Evolutionary conservation across 1,284 basidiomycete genomes (phyloP), one percentile per base, ranked within the genome.

Genomic region (Sanghuangporus baumii): DNA sequence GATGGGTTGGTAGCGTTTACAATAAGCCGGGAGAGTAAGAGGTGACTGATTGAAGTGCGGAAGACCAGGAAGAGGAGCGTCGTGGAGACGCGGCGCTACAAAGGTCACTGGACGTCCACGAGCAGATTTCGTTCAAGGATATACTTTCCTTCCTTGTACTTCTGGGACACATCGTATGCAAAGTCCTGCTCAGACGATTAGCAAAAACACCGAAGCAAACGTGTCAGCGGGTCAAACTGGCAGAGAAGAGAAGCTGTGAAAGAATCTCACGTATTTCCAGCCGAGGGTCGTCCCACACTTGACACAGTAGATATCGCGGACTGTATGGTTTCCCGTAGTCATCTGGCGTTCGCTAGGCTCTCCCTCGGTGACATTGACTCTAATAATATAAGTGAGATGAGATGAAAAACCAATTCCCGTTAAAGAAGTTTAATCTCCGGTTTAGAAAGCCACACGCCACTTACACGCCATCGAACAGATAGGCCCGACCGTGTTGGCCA

Each of bases 91-190:
- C 48, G 50, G 37, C 48, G 31, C 38, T 23, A 12, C 37, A 37
- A 52, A 40, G 57, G 65, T 75, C 77, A 91, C 77, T 91, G 88
- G 58, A 91, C 89, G 70, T 91, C 89, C 68, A 86, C 80, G 69
- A 96, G 87, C 70, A 95, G 81, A 71, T 92, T 92, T 71, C 93
- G 89, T 76, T 99, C 96, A 64, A 99, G 89, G 73, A 99, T 98
- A 74, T 86, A 98, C 79, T 96, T 96, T 74, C 94, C 94, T 79
- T 99, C 96, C 74, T 99, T 99, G 83, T 99, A 99, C 75, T 93
- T 94, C 81, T 99, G 96, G 12, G 85, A 82, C 7, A 80, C 72
- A 71, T 97, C 94, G 73, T 89, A 98, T 6, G 96, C 96, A 62
- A 85, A 85, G 74, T 97, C 96, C 96, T 97, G 71, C 12, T 43